A percentile compares a stretch with the other conserved stretches of the same genome.
Conservation (phyloP, 1,284 basidiomycete species). For the Thelephora terrestris region DNA sequence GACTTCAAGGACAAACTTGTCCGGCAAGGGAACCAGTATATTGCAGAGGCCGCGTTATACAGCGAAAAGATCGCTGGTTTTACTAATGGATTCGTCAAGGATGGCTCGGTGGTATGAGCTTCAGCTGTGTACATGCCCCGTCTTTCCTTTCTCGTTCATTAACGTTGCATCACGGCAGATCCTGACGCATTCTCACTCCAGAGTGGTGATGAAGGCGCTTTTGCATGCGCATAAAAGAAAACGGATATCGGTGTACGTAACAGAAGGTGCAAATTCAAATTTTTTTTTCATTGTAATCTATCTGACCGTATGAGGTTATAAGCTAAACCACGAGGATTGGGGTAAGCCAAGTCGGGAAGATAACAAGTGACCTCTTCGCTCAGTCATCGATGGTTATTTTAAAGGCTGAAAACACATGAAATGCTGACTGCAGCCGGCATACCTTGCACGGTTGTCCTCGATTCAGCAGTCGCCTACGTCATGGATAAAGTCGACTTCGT, state of each 20-base stretch:
- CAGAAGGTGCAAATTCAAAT: constrained; percentile 38
- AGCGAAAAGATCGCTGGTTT: constrained; percentile 85
- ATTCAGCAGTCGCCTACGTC: constrained; percentile 93
- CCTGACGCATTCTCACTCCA: constrained; percentile 90
- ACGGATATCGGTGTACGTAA: constrained; percentile 94
- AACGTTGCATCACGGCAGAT: constrained; percentile 42
- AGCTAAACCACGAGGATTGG: constrained; percentile 74
- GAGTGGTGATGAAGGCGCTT: constrained; percentile 92
- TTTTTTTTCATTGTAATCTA: too few species aligned
- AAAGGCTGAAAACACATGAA: constrained; percentile 82
- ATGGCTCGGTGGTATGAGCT: constrained; percentile 75
- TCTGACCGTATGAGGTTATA: too few species aligned
- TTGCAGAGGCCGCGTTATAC: constrained; percentile 74
- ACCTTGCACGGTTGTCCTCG: constrained; percentile 90
- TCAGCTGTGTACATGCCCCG: too few species aligned
- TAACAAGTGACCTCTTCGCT: constrained; percentile 1
- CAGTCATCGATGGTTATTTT: constrained; percentile 5
- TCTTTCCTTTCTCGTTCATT: constrained; percentile 1
- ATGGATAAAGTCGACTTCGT: constrained; percentile 92
- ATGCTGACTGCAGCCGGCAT: constrained; percentile 79
- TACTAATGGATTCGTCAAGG: constrained; percentile 88
- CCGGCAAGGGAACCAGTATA: constrained; percentile 69
- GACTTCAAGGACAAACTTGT: constrained; percentile 78
- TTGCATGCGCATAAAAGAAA: constrained; percentile 84
- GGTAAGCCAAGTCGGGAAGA: constrained; percentile 36